phyloP scores from a whole-genome alignment of 2,329 filamentous ascomycete species.

The Geosmithia flava region DNA sequence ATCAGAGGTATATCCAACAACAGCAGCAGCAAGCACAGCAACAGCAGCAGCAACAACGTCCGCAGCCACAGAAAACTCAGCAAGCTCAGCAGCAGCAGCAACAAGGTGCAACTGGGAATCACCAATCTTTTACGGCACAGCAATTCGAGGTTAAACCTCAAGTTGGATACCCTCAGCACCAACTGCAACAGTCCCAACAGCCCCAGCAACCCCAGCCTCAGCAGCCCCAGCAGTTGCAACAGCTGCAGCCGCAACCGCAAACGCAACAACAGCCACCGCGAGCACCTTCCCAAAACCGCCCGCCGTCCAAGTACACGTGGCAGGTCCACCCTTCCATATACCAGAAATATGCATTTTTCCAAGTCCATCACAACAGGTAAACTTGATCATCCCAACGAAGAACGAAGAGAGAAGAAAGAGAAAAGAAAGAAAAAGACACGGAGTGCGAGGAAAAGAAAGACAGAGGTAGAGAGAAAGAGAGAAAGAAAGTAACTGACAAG shows the following conservation, averaged over 20 bases:
- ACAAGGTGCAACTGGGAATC: neutral
- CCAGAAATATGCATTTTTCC: conserved; percentile 45
- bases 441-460: neutral
- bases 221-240: neutral
- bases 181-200: neutral
- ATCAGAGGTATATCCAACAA: conserved; percentile 3
- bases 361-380: conserved; percentile 46
- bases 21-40: conserved; percentile 7
- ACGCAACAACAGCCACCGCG: conserved; percentile 4
- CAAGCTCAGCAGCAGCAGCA: conserved; percentile 5
- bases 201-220: neutral
- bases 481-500: neutral
- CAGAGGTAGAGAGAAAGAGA: neutral
- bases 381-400: no score
- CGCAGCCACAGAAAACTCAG: conserved; percentile 3
- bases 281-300: conserved; percentile 3
- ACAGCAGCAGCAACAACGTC: neutral
- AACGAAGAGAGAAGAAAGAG: no score
- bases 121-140: conserved; percentile 8
- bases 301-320: conserved; percentile 17
- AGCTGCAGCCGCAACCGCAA: neutral
- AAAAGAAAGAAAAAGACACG: no score
- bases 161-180: neutral
- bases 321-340: conserved; percentile 27
- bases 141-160: conserved; percentile 9